Conservation (phyloP, 441 rosid species). For the Viola pubescens region DNA sequence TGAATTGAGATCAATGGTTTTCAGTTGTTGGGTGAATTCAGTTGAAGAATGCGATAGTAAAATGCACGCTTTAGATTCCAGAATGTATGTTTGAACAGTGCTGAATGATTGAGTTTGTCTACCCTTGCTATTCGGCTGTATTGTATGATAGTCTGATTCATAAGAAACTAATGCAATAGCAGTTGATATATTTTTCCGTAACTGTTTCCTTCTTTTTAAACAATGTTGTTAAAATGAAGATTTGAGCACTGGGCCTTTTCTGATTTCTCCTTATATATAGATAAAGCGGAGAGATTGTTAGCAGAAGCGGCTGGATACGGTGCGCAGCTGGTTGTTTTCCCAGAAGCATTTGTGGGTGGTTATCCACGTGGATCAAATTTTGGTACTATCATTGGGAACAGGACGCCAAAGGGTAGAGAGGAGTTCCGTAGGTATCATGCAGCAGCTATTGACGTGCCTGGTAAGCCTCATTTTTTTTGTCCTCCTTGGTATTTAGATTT, state of each 20-base stretch:
- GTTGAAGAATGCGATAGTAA: not conserved
- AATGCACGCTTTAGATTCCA: no score
- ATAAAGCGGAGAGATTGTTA: conserved; percentile 79
- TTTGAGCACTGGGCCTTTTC: not conserved
- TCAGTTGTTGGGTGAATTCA: not conserved
- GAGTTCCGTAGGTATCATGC: conserved; percentile 84
- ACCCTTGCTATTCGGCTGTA: no score
- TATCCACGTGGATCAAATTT: conserved; percentile 84
- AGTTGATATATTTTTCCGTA: no score
- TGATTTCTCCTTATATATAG: conserved; percentile 22
- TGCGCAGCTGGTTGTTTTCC: conserved; percentile 79
- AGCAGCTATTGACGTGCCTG: conserved; percentile 82
- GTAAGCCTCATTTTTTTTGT: conserved; percentile 23
- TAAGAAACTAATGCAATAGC: no score
- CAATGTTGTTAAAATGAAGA: no score
- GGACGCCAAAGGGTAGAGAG: conserved; percentile 68
- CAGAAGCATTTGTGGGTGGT: conserved; percentile 89
- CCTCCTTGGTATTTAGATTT: not conserved
- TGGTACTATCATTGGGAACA: conserved; percentile 61
- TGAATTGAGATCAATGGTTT: not conserved
- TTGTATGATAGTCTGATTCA: no score
- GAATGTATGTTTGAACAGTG: no score
- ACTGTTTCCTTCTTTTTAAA: no score
- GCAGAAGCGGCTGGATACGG: conserved; percentile 79
- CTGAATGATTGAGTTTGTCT: no score